phyloP scores from a whole-genome alignment of 1,284 basidiomycete species.

The Puccinia horiana region DNA sequence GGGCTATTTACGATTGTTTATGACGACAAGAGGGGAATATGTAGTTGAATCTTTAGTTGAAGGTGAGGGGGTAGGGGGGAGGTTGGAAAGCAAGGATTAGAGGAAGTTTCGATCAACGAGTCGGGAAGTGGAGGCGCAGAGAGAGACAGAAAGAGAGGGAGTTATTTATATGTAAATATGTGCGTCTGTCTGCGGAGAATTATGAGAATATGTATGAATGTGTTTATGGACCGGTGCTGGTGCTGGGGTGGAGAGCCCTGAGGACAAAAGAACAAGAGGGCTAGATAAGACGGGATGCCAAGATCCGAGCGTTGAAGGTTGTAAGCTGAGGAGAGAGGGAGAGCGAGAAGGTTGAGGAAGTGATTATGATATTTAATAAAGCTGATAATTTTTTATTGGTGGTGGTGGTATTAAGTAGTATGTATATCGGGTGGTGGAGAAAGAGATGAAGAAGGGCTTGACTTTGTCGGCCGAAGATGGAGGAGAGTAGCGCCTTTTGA shows the following conservation, averaged over 20 bases:
- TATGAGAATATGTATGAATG: neutral
- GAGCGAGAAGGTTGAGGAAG: neutral
- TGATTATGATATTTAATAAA: neutral
- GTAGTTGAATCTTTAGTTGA: neutral
- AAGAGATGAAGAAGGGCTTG: neutral
- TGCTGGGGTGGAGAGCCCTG: neutral
- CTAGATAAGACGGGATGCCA: neutral
- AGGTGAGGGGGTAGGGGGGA: neutral
- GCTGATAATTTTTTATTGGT: neutral
- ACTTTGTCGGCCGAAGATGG: neutral
- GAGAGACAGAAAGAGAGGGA: neutral
- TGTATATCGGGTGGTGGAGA: slow-evolving; percentile 5
- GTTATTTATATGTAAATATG: slow-evolving; percentile 2
- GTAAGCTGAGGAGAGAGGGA: neutral
- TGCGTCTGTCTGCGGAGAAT: slow-evolving; percentile 19
- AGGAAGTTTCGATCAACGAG: slow-evolving; percentile 29
- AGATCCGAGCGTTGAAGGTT: slow-evolving; percentile 22
- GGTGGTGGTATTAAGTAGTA: neutral
- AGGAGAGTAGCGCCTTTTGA: neutral
- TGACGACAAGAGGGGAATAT: slow-evolving; percentile 1
- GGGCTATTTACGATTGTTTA: neutral
- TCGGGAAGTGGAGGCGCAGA: neutral
- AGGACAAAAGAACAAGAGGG: slow-evolving; percentile 15
- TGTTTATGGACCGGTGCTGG: neutral
- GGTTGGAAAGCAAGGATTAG: slow-evolving; percentile 21